Percentiles rank a stretch among this genome's conserved stretches.
phyloP scores from a whole-genome alignment of 345 rosid species.

The Pseudoturritis turrita region DNA sequence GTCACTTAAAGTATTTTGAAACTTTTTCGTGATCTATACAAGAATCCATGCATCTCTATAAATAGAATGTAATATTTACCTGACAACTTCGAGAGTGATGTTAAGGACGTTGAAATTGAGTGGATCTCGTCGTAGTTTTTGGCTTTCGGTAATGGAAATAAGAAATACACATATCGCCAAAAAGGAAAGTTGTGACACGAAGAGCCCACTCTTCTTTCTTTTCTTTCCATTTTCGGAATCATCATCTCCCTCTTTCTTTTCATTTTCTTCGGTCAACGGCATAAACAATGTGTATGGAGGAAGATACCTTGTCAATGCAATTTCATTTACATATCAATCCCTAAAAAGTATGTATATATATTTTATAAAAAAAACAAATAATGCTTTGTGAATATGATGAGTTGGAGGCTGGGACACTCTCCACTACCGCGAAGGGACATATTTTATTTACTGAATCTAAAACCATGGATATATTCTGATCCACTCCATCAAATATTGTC shows the following conservation, averaged over 20 bases:
- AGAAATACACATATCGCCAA: constrained; percentile 42
- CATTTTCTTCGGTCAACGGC: constrained; percentile 22
- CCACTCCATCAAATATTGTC: background rate
- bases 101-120: constrained; percentile 55
- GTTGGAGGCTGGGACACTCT: background rate
- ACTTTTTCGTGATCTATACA: no score
- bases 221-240: constrained; percentile 4
- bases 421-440: constrained; percentile 6
- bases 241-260: background rate
- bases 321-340: background rate
- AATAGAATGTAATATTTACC: constrained; percentile 32
- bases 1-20: no score
- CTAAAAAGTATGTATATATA: no score
- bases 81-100: constrained; percentile 57
- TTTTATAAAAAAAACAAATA: background rate
- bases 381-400: background rate
- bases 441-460: background rate
- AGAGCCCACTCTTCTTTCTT: background rate
- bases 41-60: no score
- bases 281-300: constrained; percentile 51
- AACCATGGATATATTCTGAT: background rate
- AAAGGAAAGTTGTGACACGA: constrained; percentile 44
- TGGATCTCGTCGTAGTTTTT: constrained; percentile 47
- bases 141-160: constrained; percentile 47
- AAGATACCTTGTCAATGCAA: constrained; percentile 43